Base-by-base conservation (phyloP, 345 rosid species). In the Syzygium oleosum region DNA sequence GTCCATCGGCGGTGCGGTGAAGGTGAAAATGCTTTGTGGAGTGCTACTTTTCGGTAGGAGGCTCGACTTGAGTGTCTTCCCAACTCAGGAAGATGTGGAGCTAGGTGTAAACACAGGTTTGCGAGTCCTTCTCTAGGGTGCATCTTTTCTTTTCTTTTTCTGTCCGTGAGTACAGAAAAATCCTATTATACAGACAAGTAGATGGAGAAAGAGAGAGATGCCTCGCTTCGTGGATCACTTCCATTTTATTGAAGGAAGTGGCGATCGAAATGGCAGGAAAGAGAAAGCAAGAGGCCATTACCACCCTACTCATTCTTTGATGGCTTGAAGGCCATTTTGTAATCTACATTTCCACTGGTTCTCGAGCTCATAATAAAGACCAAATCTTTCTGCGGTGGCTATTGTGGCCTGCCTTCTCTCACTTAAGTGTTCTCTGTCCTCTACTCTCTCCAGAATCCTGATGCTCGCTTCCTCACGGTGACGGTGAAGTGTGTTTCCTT, bases 1-100 rank as follows among this genome's bases (percentile, higher is more conserved):
- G 99, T 97, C 89, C 99, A 96, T 89, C 88, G 94, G 85, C 95
- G 98, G 17, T 97, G 99, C 2, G 97, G 99, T 68, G 99, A 97
- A 91, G 97, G 99, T 43, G 98, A 95, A 89, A 97, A 94, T 46
- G 97, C 94, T 79, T 90, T 97, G 86, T 97, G 99, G 99, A 93
- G 94, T 88, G 97, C 99, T 85, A 91, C 93, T 7, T 95, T 97
- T 91, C 93, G 89, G 92, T 34, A 52, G 21, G 14, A 53, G 63
- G 86, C 52, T 31, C 1, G n/a, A 52, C 56, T 87, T 15, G 55
- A 84, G 58, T 31, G 43, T 89, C 91, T 91, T 93, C 93, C 92
- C 23, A 84, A 65, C 93, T 91, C 91, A 12, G 93, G 93, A 92
- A n/a, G 91, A 90, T n/a, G 27, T 6, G 14, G 61, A 58, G 85